Base-by-base conservation (phyloP, 305 asterid species). In the Fraxinus velutina region DNA sequence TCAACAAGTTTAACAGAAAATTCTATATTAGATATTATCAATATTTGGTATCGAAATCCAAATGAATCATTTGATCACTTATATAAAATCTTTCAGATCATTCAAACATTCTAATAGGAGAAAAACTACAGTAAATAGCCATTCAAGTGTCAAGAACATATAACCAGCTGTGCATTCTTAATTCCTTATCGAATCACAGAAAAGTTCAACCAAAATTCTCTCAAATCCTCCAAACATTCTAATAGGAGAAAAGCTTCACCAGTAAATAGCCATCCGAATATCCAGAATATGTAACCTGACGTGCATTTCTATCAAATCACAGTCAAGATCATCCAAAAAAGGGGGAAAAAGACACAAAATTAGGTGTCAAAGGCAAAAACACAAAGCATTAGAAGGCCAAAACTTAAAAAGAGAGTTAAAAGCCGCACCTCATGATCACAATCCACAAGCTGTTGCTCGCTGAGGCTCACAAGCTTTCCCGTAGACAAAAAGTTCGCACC, bases 401-500 rank as follows among this genome's bases (percentile, higher is more conserved):
- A 15, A 77, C 9, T 50, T 7, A 30, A 36, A 74, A 17, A 52
- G 60, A 62, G 36, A 57, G 60, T 10, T 79, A 76, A 57, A 73
- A 6, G 9, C 4, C 85, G 60, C 82, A 92, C 98, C 98, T 93
- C 97, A 52, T 94, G 98, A 83, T 94, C 98, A 84, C 98, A 94
- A 80, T 94, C 98, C 71, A 94, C 98, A 73, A 94, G 97, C 86
- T 94, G 98, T 78, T 94, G 98, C 87, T 94, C 98, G 80, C 97
- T 93, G 80, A 94, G 97, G 88, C 94, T 92, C 89, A 82, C 96
- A 77, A 94, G 94, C 77, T 91, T 90, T 86, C 97, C 95, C 1
- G 96, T 94, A 8, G 97, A 89, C 30, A 93, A 88, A 86, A 76
- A 94, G 77, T 93, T 91, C 84, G 98, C 97, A 78, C 97, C 98